These are phyloP conservation scores for Pythium rhizo-oryzae DNA, from an alignment of 352 stramenopile species.

Conservation along the genomic window DNA sequence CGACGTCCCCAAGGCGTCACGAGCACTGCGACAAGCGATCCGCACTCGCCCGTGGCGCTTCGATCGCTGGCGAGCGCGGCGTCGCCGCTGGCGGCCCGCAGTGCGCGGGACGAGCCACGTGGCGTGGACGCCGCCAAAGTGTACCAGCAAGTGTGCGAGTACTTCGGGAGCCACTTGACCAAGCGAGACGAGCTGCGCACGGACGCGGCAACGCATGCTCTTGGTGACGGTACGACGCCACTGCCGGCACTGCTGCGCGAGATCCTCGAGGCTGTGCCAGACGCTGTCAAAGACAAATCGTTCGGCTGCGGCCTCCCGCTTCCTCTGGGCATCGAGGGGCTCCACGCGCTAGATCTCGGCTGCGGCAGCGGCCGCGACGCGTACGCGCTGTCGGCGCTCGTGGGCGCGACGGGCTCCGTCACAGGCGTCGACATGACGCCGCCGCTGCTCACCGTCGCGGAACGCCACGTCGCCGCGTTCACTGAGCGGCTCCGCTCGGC, in stretches of 20 bases:
- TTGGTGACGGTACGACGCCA: constrained; percentile 35
- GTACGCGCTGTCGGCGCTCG: constrained; percentile 83
- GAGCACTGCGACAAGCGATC: background rate
- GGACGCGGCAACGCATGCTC: constrained; percentile 47
- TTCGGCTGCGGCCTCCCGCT: constrained; percentile 84
- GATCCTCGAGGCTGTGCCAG: constrained; percentile 59
- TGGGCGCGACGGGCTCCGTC: constrained; percentile 69
- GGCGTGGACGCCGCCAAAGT: background rate
- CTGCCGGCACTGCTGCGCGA: constrained; percentile 37
- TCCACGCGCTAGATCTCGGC: constrained; percentile 83
- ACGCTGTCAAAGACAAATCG: constrained; percentile 63
- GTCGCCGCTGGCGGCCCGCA: background rate
- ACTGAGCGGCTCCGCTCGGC: constrained; percentile 73
- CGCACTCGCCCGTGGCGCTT: background rate
- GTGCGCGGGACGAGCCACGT: background rate
- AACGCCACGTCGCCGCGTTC: constrained; percentile 61
- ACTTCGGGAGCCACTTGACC: constrained; percentile 42
- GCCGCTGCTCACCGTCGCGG: constrained; percentile 77
- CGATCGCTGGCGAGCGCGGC: background rate
- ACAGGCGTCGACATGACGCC: constrained; percentile 90
- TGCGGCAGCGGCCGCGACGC: constrained; percentile 86
- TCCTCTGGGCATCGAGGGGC: constrained; percentile 52
- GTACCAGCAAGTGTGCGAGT: constrained; percentile 33
- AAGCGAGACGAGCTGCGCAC: constrained; percentile 65
- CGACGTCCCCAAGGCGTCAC: background rate